A percentile compares a stretch with the other conserved stretches of the same genome.
Conservation (phyloP, 202 grass and related monocot species). For the Elaeis oleifera region DNA sequence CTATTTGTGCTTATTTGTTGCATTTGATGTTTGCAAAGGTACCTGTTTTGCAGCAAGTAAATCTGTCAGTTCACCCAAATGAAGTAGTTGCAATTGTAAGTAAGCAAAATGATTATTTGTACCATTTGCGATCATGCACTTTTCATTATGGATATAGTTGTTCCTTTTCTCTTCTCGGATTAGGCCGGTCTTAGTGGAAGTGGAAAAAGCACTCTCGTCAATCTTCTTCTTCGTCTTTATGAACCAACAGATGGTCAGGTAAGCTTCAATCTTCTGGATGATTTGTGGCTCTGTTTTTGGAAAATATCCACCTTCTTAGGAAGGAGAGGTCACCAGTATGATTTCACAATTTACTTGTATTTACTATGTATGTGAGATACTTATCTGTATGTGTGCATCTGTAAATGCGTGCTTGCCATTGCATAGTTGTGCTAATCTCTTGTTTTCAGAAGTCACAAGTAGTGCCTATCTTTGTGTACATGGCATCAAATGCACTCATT, state of each 20-base stretch:
- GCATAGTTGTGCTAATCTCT: too few species aligned
- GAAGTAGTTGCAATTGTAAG: slow-evolving; percentile 98
- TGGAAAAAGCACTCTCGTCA: slow-evolving; percentile 91
- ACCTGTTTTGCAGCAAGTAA: slow-evolving; percentile 53
- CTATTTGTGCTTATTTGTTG: background rate
- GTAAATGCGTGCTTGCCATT: too few species aligned
- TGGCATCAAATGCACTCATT: too few species aligned
- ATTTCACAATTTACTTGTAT: too few species aligned
- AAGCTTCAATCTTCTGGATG: slow-evolving; percentile 26
- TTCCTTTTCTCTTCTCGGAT: slow-evolving; percentile 25
- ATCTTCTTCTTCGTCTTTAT: slow-evolving; percentile 78
- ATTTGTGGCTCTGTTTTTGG: slow-evolving; percentile 2
- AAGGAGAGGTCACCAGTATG: background rate
- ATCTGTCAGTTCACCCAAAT: slow-evolving; percentile 60
- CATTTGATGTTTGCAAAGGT: slow-evolving; percentile 41
- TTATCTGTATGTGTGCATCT: too few species aligned
- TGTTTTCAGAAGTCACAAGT: too few species aligned
- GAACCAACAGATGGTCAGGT: slow-evolving; percentile 87
- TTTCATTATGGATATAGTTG: slow-evolving; percentile 7
- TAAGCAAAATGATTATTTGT: slow-evolving; percentile 12
- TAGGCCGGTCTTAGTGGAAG: slow-evolving; percentile 97
- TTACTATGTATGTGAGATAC: too few species aligned
- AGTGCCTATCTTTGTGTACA: too few species aligned
- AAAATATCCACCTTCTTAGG: background rate
- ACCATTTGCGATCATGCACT: slow-evolving; percentile 7